Evolutionary conservation across 2,329 filamentous ascomycete species (phyloP).

Genomic region (Ophiostoma novo-ulmi): DNA sequence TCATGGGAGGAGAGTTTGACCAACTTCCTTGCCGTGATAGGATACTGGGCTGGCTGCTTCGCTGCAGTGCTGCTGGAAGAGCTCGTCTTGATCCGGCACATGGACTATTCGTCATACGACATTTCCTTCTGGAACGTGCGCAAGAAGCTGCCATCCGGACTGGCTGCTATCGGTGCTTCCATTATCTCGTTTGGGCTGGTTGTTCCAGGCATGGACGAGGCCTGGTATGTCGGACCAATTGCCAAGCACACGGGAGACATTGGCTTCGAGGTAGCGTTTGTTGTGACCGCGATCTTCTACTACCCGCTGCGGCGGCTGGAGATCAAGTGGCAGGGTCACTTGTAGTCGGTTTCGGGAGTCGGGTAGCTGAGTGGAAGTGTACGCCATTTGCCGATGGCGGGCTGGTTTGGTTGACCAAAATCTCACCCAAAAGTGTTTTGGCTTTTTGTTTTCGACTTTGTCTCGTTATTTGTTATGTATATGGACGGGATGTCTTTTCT

Average conservation of each 20-base stretch:
- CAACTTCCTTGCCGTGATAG: slow-evolving; percentile 54
- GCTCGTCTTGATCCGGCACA: slow-evolving; percentile 45
- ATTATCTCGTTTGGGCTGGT: slow-evolving; percentile 47
- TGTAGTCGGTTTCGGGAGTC: slow-evolving; percentile 27
- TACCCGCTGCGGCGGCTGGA: slow-evolving; percentile 45
- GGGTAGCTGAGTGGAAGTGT: background rate
- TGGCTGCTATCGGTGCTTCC: slow-evolving; percentile 45
- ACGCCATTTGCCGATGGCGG: background rate
- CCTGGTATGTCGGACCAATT: slow-evolving; percentile 58
- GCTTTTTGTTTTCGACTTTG: background rate
- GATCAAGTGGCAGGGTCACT: slow-evolving; percentile 33
- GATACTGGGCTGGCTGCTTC: slow-evolving; percentile 55
- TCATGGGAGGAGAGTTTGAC: slow-evolving; percentile 54
- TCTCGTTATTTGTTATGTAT: background rate
- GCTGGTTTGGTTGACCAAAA: background rate
- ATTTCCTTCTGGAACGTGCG: slow-evolving; percentile 46
- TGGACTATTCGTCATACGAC: slow-evolving; percentile 44
- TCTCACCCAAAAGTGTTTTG: background rate
- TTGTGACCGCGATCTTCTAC: slow-evolving; percentile 45
- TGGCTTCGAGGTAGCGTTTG: slow-evolving; percentile 60
- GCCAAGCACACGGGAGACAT: slow-evolving; percentile 57
- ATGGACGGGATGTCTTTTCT: background rate
- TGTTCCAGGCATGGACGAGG: slow-evolving; percentile 56
- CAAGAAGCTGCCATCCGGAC: slow-evolving; percentile 41
- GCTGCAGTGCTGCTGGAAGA: slow-evolving; percentile 47